phyloP scores from a whole-genome alignment of 2,329 filamentous ascomycete species.

The Cladorrhinum sp. region DNA sequence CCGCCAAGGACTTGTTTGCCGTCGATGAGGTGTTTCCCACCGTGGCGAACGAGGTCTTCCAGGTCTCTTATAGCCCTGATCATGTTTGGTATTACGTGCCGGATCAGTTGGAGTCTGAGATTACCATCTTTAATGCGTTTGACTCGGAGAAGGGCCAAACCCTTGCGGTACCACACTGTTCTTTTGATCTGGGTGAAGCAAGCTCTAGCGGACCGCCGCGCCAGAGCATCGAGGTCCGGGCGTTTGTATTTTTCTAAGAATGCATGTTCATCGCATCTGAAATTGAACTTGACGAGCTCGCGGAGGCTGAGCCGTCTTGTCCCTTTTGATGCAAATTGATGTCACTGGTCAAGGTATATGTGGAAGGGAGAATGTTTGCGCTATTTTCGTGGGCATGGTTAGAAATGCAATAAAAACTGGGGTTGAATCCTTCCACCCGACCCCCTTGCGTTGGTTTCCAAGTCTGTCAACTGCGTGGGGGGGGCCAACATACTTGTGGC shows the following conservation, averaged over 20 bases:
- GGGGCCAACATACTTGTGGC: background rate
- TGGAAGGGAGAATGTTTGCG: background rate
- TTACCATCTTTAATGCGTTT: conserved; percentile 20
- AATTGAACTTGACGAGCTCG: no score
- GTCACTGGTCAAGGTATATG: background rate
- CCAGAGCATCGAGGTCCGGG: conserved; percentile 12
- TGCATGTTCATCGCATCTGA: background rate
- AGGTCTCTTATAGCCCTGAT: conserved; percentile 20
- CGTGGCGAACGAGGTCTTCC: conserved; percentile 23
- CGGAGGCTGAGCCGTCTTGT: no score
- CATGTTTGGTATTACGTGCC: conserved; percentile 24
- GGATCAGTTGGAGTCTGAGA: conserved; percentile 18
- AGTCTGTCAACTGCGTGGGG: background rate
- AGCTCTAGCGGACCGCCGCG: conserved; percentile 13
- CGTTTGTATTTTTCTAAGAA: conserved; percentile 13
- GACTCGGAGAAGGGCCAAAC: conserved; percentile 19
- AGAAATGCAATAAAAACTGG: background rate
- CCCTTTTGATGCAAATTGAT: no score
- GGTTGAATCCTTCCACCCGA: background rate
- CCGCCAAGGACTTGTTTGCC: conserved; percentile 16
- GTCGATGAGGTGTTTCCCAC: conserved; percentile 26
- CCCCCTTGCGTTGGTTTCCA: background rate
- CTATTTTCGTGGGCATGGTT: background rate
- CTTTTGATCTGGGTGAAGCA: conserved; percentile 20
- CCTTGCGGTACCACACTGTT: conserved; percentile 23